Conservation (phyloP, 2,329 filamentous ascomycete species). For the Lecanicillium sp. region DNA sequence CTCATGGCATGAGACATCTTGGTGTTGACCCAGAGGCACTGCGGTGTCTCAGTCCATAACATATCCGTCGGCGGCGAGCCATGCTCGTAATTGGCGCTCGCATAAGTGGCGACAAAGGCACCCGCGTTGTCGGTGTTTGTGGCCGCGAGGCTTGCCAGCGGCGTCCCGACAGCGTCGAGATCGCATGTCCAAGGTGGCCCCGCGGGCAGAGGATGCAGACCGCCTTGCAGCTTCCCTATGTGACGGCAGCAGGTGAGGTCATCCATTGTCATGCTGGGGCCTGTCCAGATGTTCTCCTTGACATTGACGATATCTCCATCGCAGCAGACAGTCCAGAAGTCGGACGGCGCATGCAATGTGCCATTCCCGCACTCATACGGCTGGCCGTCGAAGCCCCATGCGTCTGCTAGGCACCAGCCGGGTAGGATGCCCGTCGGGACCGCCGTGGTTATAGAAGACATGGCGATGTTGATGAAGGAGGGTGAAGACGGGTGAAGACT, state of each 20-base stretch:
- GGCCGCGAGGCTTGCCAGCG: constrained; percentile 2
- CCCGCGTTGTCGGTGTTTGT: constrained; percentile 2
- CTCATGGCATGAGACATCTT: background rate
- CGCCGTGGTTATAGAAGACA: background rate
- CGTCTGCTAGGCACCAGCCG: background rate
- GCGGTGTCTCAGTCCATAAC: constrained; percentile 1
- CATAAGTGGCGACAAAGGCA: constrained; percentile 2
- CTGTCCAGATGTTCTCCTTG: background rate
- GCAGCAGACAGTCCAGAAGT: constrained; percentile 4
- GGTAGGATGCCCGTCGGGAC: background rate
- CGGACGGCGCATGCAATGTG: background rate
- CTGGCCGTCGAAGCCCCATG: background rate
- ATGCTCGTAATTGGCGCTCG: constrained; percentile 2
- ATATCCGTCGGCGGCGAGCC: constrained; percentile 2
- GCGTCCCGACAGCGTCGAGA: background rate
- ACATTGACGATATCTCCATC: constrained; percentile 2
- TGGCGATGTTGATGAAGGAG: background rate
- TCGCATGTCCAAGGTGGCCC: constrained; percentile 2
- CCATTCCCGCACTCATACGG: background rate
- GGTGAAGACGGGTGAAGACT: no score
- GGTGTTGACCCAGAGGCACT: constrained; percentile 2
- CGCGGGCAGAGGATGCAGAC: background rate
- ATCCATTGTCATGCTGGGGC: background rate
- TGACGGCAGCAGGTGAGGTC: constrained; percentile 4
- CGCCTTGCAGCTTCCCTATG: constrained; percentile 1